Percentiles rank a stretch among this genome's conserved stretches.
Evolutionary conservation across 805 yeast genomes (phyloP).

Genomic region (Sugiyamaella boreocaroliniensis): DNA sequence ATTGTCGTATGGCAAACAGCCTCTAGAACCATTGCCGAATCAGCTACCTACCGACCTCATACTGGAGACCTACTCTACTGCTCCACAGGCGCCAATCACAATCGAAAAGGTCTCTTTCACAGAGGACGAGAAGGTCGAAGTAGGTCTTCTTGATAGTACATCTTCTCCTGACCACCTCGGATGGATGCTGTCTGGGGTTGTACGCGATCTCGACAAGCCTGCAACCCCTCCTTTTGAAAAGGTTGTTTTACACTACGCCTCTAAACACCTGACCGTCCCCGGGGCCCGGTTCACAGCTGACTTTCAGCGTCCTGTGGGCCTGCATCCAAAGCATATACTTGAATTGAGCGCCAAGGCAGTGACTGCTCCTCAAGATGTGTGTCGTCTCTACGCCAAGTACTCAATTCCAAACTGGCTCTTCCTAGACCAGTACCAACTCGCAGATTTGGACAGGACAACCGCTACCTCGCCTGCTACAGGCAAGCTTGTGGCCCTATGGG

Average conservation of each 20-base stretch:
- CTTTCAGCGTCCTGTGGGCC: conserved; percentile 21
- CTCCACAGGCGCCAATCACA: not conserved
- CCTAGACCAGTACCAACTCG: conserved; percentile 50
- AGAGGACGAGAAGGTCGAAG: conserved; percentile 14
- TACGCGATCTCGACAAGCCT: conserved; percentile 13
- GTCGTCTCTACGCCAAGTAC: conserved; percentile 40
- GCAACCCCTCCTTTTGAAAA: conserved; percentile 9
- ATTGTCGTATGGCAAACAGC: conserved; percentile 16
- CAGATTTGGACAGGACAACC: conserved; percentile 27
- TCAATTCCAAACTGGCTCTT: conserved; percentile 43
- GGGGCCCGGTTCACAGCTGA: conserved; percentile 9
- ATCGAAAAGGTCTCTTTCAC: not conserved
- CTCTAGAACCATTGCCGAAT: conserved; percentile 9
- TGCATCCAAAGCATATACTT: conserved; percentile 21
- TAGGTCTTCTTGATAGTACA: conserved; percentile 16
- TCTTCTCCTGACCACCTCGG: conserved; percentile 7
- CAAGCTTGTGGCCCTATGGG: conserved; percentile 40
- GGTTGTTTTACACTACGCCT: conserved; percentile 12
- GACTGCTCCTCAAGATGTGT: conserved; percentile 24
- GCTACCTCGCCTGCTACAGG: conserved; percentile 22
- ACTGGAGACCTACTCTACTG: conserved; percentile 19
- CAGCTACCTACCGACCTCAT: conserved; percentile 16
- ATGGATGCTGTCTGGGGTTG: conserved; percentile 18
- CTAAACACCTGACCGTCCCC: conserved; percentile 9
- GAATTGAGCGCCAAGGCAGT: conserved; percentile 8